Conservation (phyloP, 805 yeast species). For the Cyberlindnera lachancei region DNA sequence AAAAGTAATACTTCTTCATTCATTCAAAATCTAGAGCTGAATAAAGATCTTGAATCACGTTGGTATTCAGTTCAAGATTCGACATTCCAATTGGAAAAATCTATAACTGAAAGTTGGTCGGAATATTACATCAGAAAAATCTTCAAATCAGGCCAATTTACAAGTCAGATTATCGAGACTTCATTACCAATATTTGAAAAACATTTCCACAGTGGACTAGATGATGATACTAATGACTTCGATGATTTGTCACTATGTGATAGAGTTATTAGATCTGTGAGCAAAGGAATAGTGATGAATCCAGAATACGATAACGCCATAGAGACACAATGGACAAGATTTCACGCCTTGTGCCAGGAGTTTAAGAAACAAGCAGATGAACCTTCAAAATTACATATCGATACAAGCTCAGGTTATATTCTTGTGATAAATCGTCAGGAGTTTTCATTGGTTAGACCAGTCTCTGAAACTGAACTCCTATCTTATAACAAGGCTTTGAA, state of each 20-base stretch:
- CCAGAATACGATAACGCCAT: slow-evolving; percentile 29
- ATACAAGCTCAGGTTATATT: slow-evolving; percentile 24
- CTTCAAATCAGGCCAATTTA: slow-evolving; percentile 42
- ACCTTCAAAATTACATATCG: slow-evolving; percentile 42
- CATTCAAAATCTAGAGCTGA: slow-evolving; percentile 29
- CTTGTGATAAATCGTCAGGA: slow-evolving; percentile 29
- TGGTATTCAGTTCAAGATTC: slow-evolving; percentile 18
- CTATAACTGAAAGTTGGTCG: slow-evolving; percentile 24
- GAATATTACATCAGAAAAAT: slow-evolving; percentile 38
- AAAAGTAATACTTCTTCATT: slow-evolving; percentile 53
- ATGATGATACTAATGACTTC: slow-evolving; percentile 17
- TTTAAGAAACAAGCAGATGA: slow-evolving; percentile 54
- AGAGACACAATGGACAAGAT: slow-evolving; percentile 56
- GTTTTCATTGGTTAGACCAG: slow-evolving; percentile 27
- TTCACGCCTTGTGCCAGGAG: slow-evolving; percentile 69
- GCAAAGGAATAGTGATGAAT: slow-evolving; percentile 22
- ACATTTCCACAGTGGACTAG: slow-evolving; percentile 30
- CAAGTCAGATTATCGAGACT: slow-evolving; percentile 40
- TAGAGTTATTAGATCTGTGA: slow-evolving; percentile 26
- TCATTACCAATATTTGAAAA: slow-evolving; percentile 44
- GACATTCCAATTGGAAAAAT: slow-evolving; percentile 9
- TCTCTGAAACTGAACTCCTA: slow-evolving; percentile 28
- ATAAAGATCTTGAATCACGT: slow-evolving; percentile 17
- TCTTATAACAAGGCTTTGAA: slow-evolving; percentile 22
- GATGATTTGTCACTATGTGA: slow-evolving; percentile 27